Base-by-base conservation (phyloP, 805 yeast genomes). In the Komagataella mondaviorum region DNA sequence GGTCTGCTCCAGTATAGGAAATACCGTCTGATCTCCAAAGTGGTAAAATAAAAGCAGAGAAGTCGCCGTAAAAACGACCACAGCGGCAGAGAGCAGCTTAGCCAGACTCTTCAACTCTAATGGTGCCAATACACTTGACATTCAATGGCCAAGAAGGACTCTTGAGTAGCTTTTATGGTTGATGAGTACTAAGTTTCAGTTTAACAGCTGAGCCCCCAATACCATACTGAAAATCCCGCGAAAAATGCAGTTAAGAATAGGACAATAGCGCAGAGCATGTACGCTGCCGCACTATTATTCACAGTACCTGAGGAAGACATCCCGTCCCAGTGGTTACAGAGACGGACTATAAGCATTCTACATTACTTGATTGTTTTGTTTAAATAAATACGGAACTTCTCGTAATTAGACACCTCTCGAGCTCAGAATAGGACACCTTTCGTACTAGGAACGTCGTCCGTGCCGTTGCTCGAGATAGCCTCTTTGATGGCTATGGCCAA, bases 391-490 rank as follows among this genome's bases (percentile, higher is more conserved):
- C 39, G 39, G 39, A 10, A 8, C 20, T 30, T 30, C 39, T 8
- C 39, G 14, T 12, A 30, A 10, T 6, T 2, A 30, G 39, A 8
- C n/a, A 10, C 39, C 39, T 30, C 14, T 14, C 39, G 14, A 10
- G 14, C n/a, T 30, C 39, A 85, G 69, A 83, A 83, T 48, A 91
- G 71, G 8, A 93, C 98, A 51, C 99, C 99, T 70, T 93, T 93
- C 8, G 99, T 93, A 51, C 95, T 84, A 18, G 99, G 99, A 48
- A 93, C 87, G 55, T 93, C 99, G 62, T 88, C 75, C 22, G 84
- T 78, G 36, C 97, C 98, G 36, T 88, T 88, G 57, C 77, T 74
- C 8, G 91, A 75, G 49, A 78, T 81, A 22, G 98, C 91, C 63
- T 89, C 96, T 58, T 80, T 83, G 49, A 93, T 73, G 3, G 99